A percentile compares a stretch with the other conserved stretches of the same genome.
Conservation (phyloP, 1,139 yeast species). For the Suhomyces bribrorum region DNA sequence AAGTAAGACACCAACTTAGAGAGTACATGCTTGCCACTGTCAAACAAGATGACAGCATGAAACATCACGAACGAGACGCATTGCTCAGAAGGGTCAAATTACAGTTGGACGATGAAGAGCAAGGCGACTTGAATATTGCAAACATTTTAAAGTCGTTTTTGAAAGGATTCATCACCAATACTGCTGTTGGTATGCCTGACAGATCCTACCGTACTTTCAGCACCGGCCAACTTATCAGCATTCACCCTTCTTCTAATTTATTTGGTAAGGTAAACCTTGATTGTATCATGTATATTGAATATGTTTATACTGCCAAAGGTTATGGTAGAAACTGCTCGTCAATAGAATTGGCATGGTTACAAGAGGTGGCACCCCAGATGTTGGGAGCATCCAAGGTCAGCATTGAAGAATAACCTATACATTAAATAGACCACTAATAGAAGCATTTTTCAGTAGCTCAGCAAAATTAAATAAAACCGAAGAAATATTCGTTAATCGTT, state of each 20-base stretch:
- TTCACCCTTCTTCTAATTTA: slow-evolving; percentile 89
- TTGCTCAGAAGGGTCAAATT: slow-evolving; percentile 28
- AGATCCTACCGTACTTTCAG: slow-evolving; percentile 84
- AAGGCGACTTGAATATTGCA: slow-evolving; percentile 49
- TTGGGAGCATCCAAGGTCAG: slow-evolving; percentile 46
- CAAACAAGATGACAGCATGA: slow-evolving; percentile 38
- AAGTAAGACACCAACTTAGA: slow-evolving; percentile 73
- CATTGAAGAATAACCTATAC: slow-evolving; percentile 25
- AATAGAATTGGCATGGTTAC: slow-evolving; percentile 84
- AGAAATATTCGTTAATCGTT: no score
- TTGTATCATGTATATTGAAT: slow-evolving; percentile 92
- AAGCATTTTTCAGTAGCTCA: neutral
- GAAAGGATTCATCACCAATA: slow-evolving; percentile 77
- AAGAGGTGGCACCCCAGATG: slow-evolving; percentile 75
- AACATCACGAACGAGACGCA: slow-evolving; percentile 28
- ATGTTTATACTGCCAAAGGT: slow-evolving; percentile 89
- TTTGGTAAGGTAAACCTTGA: slow-evolving; percentile 78
- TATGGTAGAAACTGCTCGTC: slow-evolving; percentile 88
- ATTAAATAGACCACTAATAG: neutral
- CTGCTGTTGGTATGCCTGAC: slow-evolving; percentile 95
- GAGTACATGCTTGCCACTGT: slow-evolving; percentile 63
- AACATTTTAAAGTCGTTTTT: slow-evolving; percentile 73
- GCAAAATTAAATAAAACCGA: no score
- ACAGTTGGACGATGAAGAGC: slow-evolving; percentile 29
- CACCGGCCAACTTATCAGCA: slow-evolving; percentile 76